Evolutionary conservation across 192 early-diverging fungal species (phyloP), one percentile per base, ranked within the genome.

Genomic region (Coemansia sp.): DNA sequence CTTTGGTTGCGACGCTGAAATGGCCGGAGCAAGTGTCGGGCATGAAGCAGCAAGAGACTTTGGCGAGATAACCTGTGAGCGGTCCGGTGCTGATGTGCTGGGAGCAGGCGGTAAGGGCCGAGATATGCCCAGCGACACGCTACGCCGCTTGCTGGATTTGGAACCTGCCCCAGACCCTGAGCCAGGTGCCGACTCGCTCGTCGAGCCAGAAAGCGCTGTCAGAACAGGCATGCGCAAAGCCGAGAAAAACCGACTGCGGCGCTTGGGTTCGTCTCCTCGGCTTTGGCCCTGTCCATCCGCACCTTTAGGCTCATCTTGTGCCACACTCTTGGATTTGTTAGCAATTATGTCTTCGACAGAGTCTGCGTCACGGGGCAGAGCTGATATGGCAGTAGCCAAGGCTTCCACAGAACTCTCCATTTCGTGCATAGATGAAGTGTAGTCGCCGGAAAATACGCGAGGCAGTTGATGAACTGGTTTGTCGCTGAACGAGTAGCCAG

Each of bases 361-460:
- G 15, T 64, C 63, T 9, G 58, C 60, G 22, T 79, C 66, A 8
- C 62, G 62, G 10, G 76, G 71, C 71, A 69, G 64, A 2, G 59
- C 52, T 0, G 66, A 48, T 10, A 79, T 73, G 8, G 49, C 76
- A 7, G 22, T 65, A 19, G 76, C 76, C 19, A 79, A 47, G 1
- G 49, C 64, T 26, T 69, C 76, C 2, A 73, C 71, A 2, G 76
- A 79, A 1, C 36, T 63, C 46, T 73, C 76, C 70, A 79, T 79
- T 2, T 71, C 70, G 9, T 79, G 69, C 55, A 79, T 60, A 3
- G 69, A 46, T 0, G 65, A 37, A 21, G 66, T 69, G 64, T 70
- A 79, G 23, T 79, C 76, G n/a, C 76, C 76, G 2, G 76, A 79
- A 19, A 79, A 79, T 57, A 79, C 76, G 6, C 76, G 70, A 4